These are phyloP conservation scores for Aspergillus diversus DNA, from an alignment of 495 filamentous ascomycete genomes.

Conservation along the genomic window DNA sequence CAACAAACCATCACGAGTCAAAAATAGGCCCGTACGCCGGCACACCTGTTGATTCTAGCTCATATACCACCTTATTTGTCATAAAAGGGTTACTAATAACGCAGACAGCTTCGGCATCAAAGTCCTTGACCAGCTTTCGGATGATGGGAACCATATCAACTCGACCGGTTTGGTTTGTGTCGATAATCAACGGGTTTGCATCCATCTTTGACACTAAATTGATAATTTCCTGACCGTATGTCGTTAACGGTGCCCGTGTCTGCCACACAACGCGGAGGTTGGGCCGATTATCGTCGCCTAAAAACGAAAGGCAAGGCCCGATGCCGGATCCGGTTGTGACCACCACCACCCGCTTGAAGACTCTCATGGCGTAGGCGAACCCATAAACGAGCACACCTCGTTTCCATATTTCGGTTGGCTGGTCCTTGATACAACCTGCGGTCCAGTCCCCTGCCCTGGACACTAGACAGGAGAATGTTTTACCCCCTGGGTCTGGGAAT, in stretches of 20 bases:
- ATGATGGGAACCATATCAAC: slow-evolving; percentile 61
- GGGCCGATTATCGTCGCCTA: slow-evolving; percentile 51
- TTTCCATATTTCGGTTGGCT: slow-evolving; percentile 53
- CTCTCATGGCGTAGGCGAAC: slow-evolving; percentile 69
- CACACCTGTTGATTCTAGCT: slow-evolving; percentile 68
- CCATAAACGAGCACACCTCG: slow-evolving; percentile 62
- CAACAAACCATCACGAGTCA: slow-evolving; percentile 60
- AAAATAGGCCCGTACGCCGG: slow-evolving; percentile 81
- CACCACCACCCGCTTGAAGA: slow-evolving; percentile 71
- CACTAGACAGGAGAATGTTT: slow-evolving; percentile 68
- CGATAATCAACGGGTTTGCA: slow-evolving; percentile 56
- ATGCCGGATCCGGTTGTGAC: slow-evolving; percentile 87
- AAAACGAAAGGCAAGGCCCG: slow-evolving; percentile 60
- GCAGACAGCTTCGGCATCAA: slow-evolving; percentile 71
- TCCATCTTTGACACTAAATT: slow-evolving; percentile 56
- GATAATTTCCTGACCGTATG: slow-evolving; percentile 57
- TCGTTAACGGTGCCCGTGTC: slow-evolving; percentile 54
- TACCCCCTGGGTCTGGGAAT: slow-evolving; percentile 54
- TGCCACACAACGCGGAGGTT: slow-evolving; percentile 63
- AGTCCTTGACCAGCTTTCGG: slow-evolving; percentile 58
- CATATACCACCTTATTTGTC: slow-evolving; percentile 73
- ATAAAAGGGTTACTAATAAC: slow-evolving; percentile 76
- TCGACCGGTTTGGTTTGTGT: slow-evolving; percentile 53
- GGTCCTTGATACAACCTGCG: slow-evolving; percentile 60
- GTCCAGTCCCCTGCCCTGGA: slow-evolving; percentile 91